These are phyloP conservation scores for Friedmanniomyces endolithicus DNA, from an alignment of 495 filamentous ascomycete genomes.

Conservation along the genomic window DNA sequence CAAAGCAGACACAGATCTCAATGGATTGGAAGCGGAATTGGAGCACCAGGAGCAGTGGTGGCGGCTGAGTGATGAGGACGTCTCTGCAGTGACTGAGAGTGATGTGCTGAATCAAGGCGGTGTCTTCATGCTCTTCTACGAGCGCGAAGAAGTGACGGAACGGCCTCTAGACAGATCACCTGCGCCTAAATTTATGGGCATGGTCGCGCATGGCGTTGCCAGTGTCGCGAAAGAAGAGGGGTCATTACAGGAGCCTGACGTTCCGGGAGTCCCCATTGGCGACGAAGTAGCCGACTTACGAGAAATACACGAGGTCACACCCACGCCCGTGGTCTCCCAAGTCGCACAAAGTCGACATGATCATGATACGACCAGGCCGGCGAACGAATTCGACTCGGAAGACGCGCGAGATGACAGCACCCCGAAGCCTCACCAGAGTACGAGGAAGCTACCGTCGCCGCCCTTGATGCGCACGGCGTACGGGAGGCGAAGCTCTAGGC, in stretches of 20 bases:
- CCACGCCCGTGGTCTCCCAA: too few species aligned
- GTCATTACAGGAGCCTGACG: not conserved
- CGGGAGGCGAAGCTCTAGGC: not conserved
- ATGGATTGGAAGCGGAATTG: not conserved
- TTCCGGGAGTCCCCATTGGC: too few species aligned
- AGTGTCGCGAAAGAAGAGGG: not conserved
- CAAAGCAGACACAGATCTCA: not conserved
- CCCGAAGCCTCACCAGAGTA: not conserved
- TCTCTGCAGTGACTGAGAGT: constrained; percentile 57
- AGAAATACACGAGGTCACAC: too few species aligned
- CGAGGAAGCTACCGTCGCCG: not conserved
- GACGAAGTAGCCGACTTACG: too few species aligned
- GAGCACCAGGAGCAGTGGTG: constrained; percentile 46
- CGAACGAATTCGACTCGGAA: not conserved
- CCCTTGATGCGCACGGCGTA: not conserved
- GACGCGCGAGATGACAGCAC: not conserved
- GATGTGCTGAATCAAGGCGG: constrained; percentile 66
- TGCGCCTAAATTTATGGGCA: too few species aligned
- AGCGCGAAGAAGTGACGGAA: constrained; percentile 28
- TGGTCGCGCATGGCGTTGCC: not conserved
- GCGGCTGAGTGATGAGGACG: constrained; percentile 74
- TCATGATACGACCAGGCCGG: not conserved
- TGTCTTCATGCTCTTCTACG: constrained; percentile 96
- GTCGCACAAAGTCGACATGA: too few species aligned
- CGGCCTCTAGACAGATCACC: not conserved